Evolutionary conservation across 176 grass and related monocot genomes (phyloP).

Genomic region (Urochloa ruziziensis): DNA sequence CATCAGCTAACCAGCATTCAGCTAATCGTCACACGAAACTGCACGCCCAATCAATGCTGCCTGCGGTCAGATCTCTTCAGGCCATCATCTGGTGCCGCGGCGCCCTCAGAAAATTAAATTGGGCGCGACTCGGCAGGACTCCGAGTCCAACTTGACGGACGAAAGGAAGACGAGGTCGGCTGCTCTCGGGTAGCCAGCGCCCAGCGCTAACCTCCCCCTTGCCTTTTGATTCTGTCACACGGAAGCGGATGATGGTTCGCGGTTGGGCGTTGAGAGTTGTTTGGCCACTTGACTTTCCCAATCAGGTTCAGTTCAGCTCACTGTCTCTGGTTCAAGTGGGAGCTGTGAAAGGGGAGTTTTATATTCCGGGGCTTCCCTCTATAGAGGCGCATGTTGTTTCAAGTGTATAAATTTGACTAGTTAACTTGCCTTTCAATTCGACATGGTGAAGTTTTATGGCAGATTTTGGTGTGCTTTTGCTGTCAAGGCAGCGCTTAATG

Average conservation of each 20-base stretch:
- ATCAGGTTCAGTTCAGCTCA: neutral
- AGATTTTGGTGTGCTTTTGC: neutral
- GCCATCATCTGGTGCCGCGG: conserved; percentile 15
- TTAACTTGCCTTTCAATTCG: neutral
- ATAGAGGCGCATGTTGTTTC: too few relatives aligned
- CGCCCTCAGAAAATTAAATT: conserved; percentile 25
- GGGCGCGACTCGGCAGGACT: conserved; percentile 8
- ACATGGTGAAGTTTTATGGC: neutral
- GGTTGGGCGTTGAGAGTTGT: conserved; percentile 40
- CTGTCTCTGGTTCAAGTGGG: neutral
- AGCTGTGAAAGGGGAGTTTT: neutral
- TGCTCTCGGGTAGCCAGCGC: neutral
- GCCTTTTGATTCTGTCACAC: conserved; percentile 14
- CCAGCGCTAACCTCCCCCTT: neutral
- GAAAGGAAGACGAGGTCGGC: neutral
- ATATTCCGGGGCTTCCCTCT: neutral
- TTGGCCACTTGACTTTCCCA: neutral
- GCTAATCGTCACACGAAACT: conserved; percentile 4
- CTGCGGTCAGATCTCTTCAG: neutral
- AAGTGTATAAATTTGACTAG: too few relatives aligned
- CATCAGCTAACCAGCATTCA: neutral
- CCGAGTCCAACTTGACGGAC: neutral
- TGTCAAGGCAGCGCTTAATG: neutral
- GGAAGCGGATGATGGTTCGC: conserved; percentile 16
- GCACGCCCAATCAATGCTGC: conserved; percentile 35